Conservation (phyloP, 495 filamentous ascomycete species). For the Alectoria sarmentosa region DNA sequence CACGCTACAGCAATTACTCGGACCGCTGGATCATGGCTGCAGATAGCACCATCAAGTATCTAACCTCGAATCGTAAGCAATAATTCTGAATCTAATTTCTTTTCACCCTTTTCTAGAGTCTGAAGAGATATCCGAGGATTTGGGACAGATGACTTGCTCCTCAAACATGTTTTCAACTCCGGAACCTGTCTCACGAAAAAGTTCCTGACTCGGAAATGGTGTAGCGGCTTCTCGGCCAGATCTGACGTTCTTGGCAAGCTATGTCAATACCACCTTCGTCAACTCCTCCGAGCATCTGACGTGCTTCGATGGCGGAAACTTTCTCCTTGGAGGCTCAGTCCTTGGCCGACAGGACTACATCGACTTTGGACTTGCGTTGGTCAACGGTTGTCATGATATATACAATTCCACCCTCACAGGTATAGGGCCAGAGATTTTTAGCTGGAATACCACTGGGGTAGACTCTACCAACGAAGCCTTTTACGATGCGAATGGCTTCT, state of each 20-base stretch:
- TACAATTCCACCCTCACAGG: conserved; percentile 60
- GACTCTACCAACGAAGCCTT: conserved; percentile 47
- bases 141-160: no score
- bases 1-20: conserved; percentile 53
- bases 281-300: conserved; percentile 60
- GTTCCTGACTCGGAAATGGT: background rate
- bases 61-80: conserved; percentile 54
- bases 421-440: conserved; percentile 75
- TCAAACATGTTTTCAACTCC: no score
- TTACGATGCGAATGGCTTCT: conserved; percentile 64
- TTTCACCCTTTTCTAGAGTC: background rate
- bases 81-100: background rate
- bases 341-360: conserved; percentile 57
- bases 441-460: conserved; percentile 52
- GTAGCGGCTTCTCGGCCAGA: conserved; percentile 53
- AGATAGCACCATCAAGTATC: conserved; percentile 65
- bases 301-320: conserved; percentile 83
- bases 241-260: conserved; percentile 67
- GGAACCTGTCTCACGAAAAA: background rate
- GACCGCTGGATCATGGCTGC: conserved; percentile 74
- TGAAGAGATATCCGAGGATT: no score
- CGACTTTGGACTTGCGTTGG: conserved; percentile 68
- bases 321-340: conserved; percentile 74
- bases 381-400: conserved; percentile 65
- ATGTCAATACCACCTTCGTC: conserved; percentile 42